Evolutionary conservation across 1,284 basidiomycete species (phyloP), one percentile per base, ranked within the genome.

Genomic region (Heterobasidion occidentale): DNA sequence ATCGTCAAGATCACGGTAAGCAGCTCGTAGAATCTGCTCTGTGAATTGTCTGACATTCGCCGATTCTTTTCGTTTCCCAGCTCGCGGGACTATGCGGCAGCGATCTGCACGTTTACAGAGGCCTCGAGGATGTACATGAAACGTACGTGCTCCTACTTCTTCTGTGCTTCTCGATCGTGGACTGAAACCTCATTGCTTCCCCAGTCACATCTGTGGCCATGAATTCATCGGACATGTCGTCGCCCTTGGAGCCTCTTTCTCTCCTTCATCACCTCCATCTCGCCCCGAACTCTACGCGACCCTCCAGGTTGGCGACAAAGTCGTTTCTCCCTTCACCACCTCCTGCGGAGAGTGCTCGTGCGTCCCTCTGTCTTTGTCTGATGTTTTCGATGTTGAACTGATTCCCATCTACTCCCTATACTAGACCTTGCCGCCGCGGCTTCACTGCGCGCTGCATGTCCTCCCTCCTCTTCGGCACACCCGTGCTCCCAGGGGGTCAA

Each of bases 241-340:
- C 36, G 79, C 82, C 19, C 78, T 92, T 3, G 92, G 92, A 12
- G 69, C 75, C 3, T 86, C 71, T 61, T 92, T 88, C 64, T 70
- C 70, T 7, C 52, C 70, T 1, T 66, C 68, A 33, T 53, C 57
- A 33, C 68, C 71, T 1, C 62, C 72, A 45, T 79, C 73, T 46
- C 74, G 88, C 50, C 86, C 88, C 1, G 66, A 67, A 17, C 70
- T 88, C 9, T 90, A 90, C 59, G 75, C 80, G 3, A 82, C 77
- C 9, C 80, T 94, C 62, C 83, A 81, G 59, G 68, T 89, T 2
- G 92, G 92, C 4, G 89, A 94, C 68, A 83, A 84, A 60, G 90
- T 95, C n/a, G 83, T 95, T 14, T 86, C 89, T 1, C 90, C 94
- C 0, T 96, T 95, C 70, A 92, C 90, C 0, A 78, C 84, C 17